Evolutionary conservation across 495 filamentous ascomycete genomes (phyloP).

Genomic region (Xylaria cubensis): DNA sequence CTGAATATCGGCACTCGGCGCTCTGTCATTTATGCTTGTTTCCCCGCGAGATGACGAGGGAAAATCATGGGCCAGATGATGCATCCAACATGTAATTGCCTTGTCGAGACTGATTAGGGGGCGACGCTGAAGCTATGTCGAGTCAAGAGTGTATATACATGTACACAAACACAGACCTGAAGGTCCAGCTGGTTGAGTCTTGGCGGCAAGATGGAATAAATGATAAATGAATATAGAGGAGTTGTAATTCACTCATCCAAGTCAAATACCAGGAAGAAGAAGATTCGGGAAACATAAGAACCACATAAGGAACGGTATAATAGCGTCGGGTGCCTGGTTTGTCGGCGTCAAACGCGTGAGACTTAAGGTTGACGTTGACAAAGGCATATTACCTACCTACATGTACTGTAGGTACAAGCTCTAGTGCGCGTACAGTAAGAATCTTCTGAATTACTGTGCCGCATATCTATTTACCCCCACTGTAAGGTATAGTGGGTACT

Average conservation of each 20-base stretch:
- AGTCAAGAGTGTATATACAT: not conserved
- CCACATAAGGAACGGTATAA: not conserved
- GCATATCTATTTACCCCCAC: not conserved
- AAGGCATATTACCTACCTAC: not conserved
- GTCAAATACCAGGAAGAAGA: not conserved
- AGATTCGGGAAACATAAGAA: not conserved
- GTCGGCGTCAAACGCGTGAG: not conserved
- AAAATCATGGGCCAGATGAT: not conserved
- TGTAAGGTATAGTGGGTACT: not conserved
- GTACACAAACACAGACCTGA: not conserved
- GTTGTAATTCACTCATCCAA: not conserved
- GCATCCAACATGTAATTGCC: not conserved
- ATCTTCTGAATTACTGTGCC: not conserved
- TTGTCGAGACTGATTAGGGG: not conserved
- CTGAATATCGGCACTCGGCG: constrained; percentile 17
- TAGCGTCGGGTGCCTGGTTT: not conserved
- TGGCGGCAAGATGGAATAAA: not conserved
- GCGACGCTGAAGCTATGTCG: not conserved
- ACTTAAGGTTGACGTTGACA: not conserved
- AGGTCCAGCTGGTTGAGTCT: constrained; percentile 3
- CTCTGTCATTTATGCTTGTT: constrained; percentile 10
- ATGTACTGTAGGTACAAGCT: not conserved
- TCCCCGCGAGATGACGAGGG: not conserved
- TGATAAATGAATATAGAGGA: not conserved
- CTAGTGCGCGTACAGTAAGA: not conserved